Evolutionary conservation across 371 early-diverging fungal genomes (phyloP).

Genomic region (Haplosporangium sp.): DNA sequence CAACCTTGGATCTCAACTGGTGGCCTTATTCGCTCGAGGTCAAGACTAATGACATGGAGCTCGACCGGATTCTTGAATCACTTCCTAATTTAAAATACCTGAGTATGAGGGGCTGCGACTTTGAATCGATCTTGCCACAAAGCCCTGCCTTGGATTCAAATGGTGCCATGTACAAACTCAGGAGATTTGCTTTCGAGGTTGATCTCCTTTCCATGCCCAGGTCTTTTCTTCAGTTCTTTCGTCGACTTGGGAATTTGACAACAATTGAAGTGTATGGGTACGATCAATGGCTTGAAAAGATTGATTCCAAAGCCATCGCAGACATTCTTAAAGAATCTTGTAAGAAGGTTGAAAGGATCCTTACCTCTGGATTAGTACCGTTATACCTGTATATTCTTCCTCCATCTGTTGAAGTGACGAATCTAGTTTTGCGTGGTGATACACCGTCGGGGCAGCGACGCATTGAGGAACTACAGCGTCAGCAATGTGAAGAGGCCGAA

Average conservation of each 20-base stretch:
- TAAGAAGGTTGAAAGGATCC: not conserved
- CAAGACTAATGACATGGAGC: not conserved
- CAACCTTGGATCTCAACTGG: conserved; percentile 1
- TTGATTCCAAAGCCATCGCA: not conserved
- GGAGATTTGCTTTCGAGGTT: not conserved
- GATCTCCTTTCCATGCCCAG: not conserved
- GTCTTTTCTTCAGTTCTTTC: not conserved
- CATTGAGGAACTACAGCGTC: conserved; percentile 5
- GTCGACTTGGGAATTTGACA: conserved; percentile 9
- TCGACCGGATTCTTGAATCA: conserved; percentile 3
- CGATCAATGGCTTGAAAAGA: not conserved
- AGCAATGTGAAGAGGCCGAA: not conserved
- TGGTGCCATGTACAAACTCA: conserved; percentile 3
- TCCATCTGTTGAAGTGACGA: not conserved
- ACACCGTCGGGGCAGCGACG: not conserved
- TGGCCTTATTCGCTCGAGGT: not conserved
- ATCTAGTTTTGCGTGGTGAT: not conserved
- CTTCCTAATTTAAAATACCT: conserved; percentile 5
- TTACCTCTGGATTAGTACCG: not conserved
- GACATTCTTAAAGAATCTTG: not conserved
- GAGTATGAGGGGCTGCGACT: not conserved
- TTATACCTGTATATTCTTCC: not conserved
- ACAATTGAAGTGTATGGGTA: not conserved
- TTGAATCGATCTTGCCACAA: too few species aligned
- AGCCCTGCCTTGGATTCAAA: not conserved